Evolutionary conservation across 2,329 filamentous ascomycete species (phyloP).

Genomic region (Neopestalotiopsis rosae): DNA sequence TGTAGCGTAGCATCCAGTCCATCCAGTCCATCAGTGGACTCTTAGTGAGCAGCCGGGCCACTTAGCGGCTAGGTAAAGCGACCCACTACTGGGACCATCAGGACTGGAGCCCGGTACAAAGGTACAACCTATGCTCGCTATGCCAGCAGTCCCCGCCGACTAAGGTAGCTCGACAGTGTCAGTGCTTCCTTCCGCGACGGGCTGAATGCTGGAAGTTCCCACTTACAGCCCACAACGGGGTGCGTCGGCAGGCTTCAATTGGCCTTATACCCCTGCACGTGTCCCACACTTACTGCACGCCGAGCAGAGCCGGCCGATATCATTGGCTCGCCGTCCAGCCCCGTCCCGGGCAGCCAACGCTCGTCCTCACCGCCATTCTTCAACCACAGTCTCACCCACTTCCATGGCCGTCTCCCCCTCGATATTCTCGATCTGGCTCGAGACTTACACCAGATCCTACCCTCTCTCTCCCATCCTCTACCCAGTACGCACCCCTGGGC

Average conservation of each 20-base stretch:
- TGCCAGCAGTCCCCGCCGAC: neutral
- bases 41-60: no score
- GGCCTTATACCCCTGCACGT: constrained; percentile 8
- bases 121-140: neutral
- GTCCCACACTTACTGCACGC: constrained; percentile 16
- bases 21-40: neutral
- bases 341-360: constrained; percentile 22
- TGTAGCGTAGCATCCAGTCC: neutral
- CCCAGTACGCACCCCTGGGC: constrained; percentile 20
- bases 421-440: constrained; percentile 23
- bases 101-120: neutral
- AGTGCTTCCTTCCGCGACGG: constrained; percentile 12
- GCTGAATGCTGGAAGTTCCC: neutral
- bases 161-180: constrained; percentile 16
- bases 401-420: constrained; percentile 21
- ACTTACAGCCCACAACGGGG: constrained; percentile 3
- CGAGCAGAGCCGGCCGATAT: neutral
- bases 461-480: constrained; percentile 19
- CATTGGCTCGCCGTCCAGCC: constrained; percentile 19
- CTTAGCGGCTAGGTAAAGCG: neutral
- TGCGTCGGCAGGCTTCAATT: constrained; percentile 3
- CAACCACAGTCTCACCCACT: constrained; percentile 23
- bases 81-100: neutral
- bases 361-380: constrained; percentile 23
- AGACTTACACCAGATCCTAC: constrained; percentile 22